Evolutionary conservation across 1,284 basidiomycete genomes (phyloP), one percentile per base, ranked within the genome.

Genomic region (Papiliotrema terrestris): DNA sequence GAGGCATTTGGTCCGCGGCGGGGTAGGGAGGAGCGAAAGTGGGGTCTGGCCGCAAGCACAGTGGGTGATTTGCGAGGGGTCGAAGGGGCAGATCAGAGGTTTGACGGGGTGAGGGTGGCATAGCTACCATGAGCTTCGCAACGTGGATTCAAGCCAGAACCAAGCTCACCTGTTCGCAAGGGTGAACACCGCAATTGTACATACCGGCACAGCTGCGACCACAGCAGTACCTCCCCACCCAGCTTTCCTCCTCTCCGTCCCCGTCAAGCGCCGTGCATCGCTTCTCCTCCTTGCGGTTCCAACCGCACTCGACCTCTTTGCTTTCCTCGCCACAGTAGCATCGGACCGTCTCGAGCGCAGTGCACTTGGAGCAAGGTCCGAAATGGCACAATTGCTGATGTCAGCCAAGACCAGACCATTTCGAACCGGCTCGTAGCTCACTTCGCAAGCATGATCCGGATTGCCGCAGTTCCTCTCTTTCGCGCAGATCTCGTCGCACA

Each of bases 21-120:
- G 63, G 8, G 78, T 74, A 4, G 72, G 58, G 11, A 79, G 67
- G 3, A 56, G 43, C 11, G 66, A 52, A 45, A 91, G 82, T 0
- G 79, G 75, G 14, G 83, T 82, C 52, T 84, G 83, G 13, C 89
- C 89, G 62, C 92, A 96, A 0, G 91, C 89, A 69, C 93, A 96
- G 41, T 83, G 83, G 0, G 80, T 82, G 51, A 93, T 79, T 8
- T 81, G 66, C 0, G 78, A 75, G 0, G 91, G 90, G 0, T 89
- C 87, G 37, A 81, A 80, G 1, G 91, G 91, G 67, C 92, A 96
- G 0, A 77, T 75, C 0, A 82, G 79, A 0, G 85, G 81, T 1
- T 65, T 72, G 1, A 79, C 71, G 2, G 84, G 82, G 14, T 89
- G 89, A 0, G 87, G 82, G 75, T 95, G 92, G 59, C 80, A 82